These are phyloP conservation scores for Cucumis cinereus DNA, from an alignment of 306 rosid species.

Conservation along the genomic window DNA sequence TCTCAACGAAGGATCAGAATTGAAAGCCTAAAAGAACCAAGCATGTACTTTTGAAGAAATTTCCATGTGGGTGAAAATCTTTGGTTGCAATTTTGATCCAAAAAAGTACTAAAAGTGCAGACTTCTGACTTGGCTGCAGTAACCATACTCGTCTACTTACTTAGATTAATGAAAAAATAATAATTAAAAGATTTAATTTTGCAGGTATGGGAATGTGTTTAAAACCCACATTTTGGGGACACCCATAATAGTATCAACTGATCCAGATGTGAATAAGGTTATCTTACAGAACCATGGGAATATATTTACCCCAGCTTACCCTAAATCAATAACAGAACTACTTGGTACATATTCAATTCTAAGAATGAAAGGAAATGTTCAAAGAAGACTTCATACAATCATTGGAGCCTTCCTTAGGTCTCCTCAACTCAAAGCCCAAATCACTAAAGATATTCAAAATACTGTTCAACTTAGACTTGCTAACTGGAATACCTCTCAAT, in stretches of 20 bases:
- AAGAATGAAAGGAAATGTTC: constrained; percentile 47
- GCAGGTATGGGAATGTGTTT: constrained; percentile 82
- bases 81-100: constrained; percentile 2
- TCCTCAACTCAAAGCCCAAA: constrained; percentile 50
- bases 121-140: background rate
- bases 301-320: constrained; percentile 76
- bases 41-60: background rate
- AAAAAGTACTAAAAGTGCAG: background rate
- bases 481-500: constrained; percentile 31
- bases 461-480: constrained; percentile 44
- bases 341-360: constrained; percentile 69
- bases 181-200: background rate
- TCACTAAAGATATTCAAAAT: constrained; percentile 42
- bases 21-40: background rate
- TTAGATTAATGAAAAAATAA: too few relatives aligned
- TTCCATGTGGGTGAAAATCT: constrained; percentile 4
- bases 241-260: constrained; percentile 68
- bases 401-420: constrained; percentile 56
- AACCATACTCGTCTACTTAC: background rate
- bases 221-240: constrained; percentile 70
- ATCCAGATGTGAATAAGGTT: constrained; percentile 69
- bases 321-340: constrained; percentile 69
- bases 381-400: constrained; percentile 54
- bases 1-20: background rate
- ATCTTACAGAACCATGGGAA: constrained; percentile 63